phyloP scores from a whole-genome alignment of 352 stramenopile species.

The Globisporangium sylvaticum region DNA sequence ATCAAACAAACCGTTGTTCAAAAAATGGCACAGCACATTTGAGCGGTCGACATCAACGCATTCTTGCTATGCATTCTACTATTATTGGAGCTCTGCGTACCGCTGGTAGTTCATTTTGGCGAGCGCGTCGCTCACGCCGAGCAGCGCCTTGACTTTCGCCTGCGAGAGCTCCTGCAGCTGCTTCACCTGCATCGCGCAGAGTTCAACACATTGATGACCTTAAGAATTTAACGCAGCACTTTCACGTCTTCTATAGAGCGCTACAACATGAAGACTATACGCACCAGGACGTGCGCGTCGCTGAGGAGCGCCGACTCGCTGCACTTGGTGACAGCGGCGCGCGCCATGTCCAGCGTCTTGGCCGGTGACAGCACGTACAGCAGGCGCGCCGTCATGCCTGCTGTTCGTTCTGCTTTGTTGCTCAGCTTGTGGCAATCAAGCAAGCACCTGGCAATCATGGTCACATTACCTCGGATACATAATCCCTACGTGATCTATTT shows the following conservation, averaged over 20 bases:
- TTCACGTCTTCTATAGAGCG: not conserved
- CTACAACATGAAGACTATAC: not conserved
- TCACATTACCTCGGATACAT: not conserved
- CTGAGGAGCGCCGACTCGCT: conserved; percentile 52
- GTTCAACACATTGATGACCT: not conserved
- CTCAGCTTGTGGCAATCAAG: not conserved
- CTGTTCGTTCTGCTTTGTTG: not conserved
- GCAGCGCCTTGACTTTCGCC: conserved; percentile 73
- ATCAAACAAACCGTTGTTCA: not conserved
- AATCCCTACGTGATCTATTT: not conserved
- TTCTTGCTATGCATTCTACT: not conserved
- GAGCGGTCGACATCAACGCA: not conserved
- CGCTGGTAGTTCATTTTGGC: conserved; percentile 86
- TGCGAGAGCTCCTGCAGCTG: conserved; percentile 61
- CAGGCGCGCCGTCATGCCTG: conserved; percentile 35
- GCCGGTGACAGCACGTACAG: conserved; percentile 86
- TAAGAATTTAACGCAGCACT: not conserved
- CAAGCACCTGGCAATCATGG: too few species aligned
- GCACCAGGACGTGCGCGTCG: conserved; percentile 50
- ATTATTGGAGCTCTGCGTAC: conserved; percentile 12
- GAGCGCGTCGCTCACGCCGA: conserved; percentile 80
- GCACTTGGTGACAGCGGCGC: conserved; percentile 22
- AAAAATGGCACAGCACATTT: not conserved
- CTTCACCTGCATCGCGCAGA: conserved; percentile 20
- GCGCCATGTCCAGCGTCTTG: conserved; percentile 83